Evolutionary conservation across 768 basidiomycete genomes (phyloP).

Genomic region (Tremella fuciformis): DNA sequence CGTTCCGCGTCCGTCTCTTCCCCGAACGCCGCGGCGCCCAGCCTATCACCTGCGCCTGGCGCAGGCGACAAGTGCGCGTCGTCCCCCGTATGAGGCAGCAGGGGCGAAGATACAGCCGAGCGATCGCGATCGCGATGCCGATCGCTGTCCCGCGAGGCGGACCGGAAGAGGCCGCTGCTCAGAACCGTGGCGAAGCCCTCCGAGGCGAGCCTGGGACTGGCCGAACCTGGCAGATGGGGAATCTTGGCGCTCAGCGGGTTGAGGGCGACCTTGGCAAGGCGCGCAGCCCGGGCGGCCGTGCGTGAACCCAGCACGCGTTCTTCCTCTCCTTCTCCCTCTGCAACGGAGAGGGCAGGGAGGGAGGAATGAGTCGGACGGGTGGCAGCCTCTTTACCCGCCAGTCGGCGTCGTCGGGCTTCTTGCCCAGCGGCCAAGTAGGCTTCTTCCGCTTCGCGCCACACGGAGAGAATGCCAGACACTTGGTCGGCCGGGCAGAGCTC

Average conservation of each 20-base stretch:
- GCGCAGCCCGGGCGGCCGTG: slow-evolving; percentile 45
- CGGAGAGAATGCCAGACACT: slow-evolving; percentile 69
- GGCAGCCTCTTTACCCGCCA: slow-evolving; percentile 19
- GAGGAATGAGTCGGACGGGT: too few species aligned
- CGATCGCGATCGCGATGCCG: too few species aligned
- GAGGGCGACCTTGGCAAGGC: slow-evolving; percentile 8
- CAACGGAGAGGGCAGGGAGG: background rate
- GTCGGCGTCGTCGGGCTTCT: slow-evolving; percentile 55
- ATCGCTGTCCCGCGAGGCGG: too few species aligned
- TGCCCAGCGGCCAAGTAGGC: slow-evolving; percentile 32
- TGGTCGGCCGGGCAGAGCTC: slow-evolving; percentile 80
- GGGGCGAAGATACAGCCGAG: too few species aligned
- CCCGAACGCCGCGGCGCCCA: slow-evolving; percentile 3
- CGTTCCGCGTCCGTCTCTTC: slow-evolving; percentile 39
- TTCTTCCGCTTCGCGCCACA: slow-evolving; percentile 70
- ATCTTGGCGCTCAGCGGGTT: too few species aligned
- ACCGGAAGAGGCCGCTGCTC: too few species aligned
- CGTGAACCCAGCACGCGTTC: slow-evolving; percentile 44
- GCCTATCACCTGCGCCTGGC: slow-evolving; percentile 3
- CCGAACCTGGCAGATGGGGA: too few species aligned
- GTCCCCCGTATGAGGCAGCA: too few species aligned
- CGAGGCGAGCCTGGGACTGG: slow-evolving; percentile 8
- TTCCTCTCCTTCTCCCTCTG: slow-evolving; percentile 11
- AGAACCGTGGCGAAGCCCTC: slow-evolving; percentile 1
- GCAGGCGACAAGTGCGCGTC: too few species aligned